These are phyloP conservation scores for Boletus fagicola DNA, from an alignment of 768 basidiomycete species.

Conservation along the genomic window DNA sequence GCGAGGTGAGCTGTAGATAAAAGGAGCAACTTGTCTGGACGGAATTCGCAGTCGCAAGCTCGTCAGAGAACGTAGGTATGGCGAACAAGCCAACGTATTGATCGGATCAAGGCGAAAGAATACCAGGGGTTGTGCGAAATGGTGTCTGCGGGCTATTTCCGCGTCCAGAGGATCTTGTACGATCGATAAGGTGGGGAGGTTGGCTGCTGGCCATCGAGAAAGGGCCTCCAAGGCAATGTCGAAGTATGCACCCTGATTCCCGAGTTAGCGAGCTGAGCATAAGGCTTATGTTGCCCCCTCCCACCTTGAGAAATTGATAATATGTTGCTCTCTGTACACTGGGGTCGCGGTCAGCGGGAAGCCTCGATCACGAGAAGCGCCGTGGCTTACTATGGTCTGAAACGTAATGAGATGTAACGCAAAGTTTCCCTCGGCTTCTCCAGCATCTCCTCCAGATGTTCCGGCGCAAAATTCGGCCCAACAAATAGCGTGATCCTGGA, in stretches of 20 bases:
- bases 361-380: not conserved
- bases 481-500: slow-evolving; percentile 58
- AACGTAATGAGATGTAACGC: slow-evolving; percentile 59
- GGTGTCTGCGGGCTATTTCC: slow-evolving; percentile 32
- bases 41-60: slow-evolving; percentile 73
- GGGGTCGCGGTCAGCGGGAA: slow-evolving; percentile 1
- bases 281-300: not conserved
- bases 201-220: slow-evolving; percentile 54
- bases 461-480: slow-evolving; percentile 76
- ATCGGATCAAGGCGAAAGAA: slow-evolving; percentile 72
- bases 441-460: slow-evolving; percentile 74
- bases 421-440: slow-evolving; percentile 47
- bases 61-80: slow-evolving; percentile 42
- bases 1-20: slow-evolving; percentile 33
- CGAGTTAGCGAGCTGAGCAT: not conserved
- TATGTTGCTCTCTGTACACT: slow-evolving; percentile 73
- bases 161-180: slow-evolving; percentile 62
- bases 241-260: slow-evolving; percentile 73
- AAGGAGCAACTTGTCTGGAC: slow-evolving; percentile 51
- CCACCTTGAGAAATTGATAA: slow-evolving; percentile 75
- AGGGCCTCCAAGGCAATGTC: slow-evolving; percentile 67
- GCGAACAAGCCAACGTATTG: slow-evolving; percentile 44
- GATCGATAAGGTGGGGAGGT: slow-evolving; percentile 53
- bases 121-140: slow-evolving; percentile 85
- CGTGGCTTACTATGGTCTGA: slow-evolving; percentile 74